Evolutionary conservation across 2,329 filamentous ascomycete genomes (phyloP).

Genomic region (Hymenoscyphus fraxineus): DNA sequence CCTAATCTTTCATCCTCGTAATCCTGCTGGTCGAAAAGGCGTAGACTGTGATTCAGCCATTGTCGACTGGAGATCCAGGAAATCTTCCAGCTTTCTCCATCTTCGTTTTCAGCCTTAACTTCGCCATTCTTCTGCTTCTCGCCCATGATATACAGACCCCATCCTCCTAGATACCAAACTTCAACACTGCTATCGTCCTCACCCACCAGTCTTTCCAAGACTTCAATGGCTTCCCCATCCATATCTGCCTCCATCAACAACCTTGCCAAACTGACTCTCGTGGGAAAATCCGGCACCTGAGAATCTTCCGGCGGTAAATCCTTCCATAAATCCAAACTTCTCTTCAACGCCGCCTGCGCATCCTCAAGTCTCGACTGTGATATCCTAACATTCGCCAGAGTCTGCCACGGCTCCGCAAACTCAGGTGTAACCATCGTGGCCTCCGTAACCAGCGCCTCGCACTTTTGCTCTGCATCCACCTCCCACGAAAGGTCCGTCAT

Average conservation of each 20-base stretch:
- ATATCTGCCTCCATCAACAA: slow-evolving; percentile 87
- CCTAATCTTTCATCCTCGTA: slow-evolving; percentile 81
- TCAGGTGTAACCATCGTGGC: slow-evolving; percentile 80
- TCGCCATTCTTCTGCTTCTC: slow-evolving; percentile 56
- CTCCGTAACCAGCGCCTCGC: slow-evolving; percentile 86
- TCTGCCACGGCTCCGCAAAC: slow-evolving; percentile 88
- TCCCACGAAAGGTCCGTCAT: slow-evolving; percentile 98
- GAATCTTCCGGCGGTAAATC: slow-evolving; percentile 69
- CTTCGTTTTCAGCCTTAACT: slow-evolving; percentile 36
- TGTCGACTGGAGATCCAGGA: slow-evolving; percentile 71
- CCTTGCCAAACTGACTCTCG: slow-evolving; percentile 76
- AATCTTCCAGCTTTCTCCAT: slow-evolving; percentile 42
- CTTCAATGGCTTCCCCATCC: slow-evolving; percentile 78
- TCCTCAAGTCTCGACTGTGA: slow-evolving; percentile 79
- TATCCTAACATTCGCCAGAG: slow-evolving; percentile 87
- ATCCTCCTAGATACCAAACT: slow-evolving; percentile 94
- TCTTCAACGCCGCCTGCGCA: slow-evolving; percentile 70
- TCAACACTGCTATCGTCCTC: slow-evolving; percentile 96
- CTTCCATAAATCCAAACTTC: slow-evolving; percentile 81
- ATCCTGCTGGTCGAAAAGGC: slow-evolving; percentile 71
- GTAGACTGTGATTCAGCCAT: slow-evolving; percentile 78
- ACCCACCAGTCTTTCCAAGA: slow-evolving; percentile 75
- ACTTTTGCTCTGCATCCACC: slow-evolving; percentile 80
- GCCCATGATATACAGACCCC: slow-evolving; percentile 79
- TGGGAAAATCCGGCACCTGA: slow-evolving; percentile 78